Base-by-base conservation (phyloP, 441 rosid species). In the Bruguiera hainesii region DNA sequence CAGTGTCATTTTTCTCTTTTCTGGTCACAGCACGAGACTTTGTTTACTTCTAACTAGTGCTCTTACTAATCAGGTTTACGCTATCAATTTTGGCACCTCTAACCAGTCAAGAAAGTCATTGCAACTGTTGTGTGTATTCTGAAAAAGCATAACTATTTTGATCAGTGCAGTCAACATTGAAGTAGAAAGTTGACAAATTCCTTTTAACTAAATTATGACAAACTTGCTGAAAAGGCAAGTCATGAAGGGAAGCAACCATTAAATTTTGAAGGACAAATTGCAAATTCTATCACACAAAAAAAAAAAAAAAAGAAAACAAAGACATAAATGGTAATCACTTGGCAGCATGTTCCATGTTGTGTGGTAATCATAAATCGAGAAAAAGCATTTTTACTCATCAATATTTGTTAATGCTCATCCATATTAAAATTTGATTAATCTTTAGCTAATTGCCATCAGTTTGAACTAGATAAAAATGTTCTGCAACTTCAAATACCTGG, bases 401-500 rank as follows among this genome's bases (percentile, higher is more conserved):
- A 42, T 13, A 42, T 37, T 37, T 37, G 46, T 37, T 37, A 10
- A 37, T 37, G 46, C 4, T 10, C 15, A 37, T 37, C 46, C 46
- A 37, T 15, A 37, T 37, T 9, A 37, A 37, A 37, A 37, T 9
- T 13, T 0, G 10, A 2, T 0, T 42, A 61, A 21, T 58, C 16
- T 9, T 19, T 7, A 60, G 0, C 31, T 25, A 60, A 18, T 59
- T 60, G 10, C 23, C 13, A 11, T 20, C 33, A 60, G 23, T 25
- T 25, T 50, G 26, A 59, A 53, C 39, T 8, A 15, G n/a, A 60
- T 16, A 13, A 9, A 33, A 60, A 39, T 39, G 48, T 42, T 42
- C 16, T 42, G 48, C 48, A 42, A 37, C 46, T 37, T 37, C 46
- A 37, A 3, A 60, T 80, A 91, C 98, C 95, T 91, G 73, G 96